phyloP scores from a whole-genome alignment of 1,284 basidiomycete genomes.

The Marasmius oreades region DNA sequence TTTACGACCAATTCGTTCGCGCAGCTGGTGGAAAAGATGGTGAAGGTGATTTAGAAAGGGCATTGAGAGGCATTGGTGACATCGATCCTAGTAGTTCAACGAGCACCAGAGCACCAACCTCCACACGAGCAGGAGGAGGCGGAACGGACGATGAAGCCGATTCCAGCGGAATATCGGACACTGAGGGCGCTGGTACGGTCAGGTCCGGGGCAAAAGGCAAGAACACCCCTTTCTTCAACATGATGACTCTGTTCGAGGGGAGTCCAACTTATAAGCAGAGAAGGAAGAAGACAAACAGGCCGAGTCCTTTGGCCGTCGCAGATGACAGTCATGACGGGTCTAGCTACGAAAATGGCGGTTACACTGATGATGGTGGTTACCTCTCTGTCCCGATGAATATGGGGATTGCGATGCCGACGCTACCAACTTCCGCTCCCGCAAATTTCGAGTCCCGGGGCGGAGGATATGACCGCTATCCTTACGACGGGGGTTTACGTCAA shows the following conservation, averaged over 20 bases:
- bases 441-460: not conserved
- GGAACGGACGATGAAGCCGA: slow-evolving; percentile 10
- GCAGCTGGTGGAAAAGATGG: slow-evolving; percentile 48
- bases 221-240: slow-evolving; percentile 55
- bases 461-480: not conserved
- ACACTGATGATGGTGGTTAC: slow-evolving; percentile 5
- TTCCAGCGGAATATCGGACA: slow-evolving; percentile 22
- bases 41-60: slow-evolving; percentile 55
- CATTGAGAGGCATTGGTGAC: slow-evolving; percentile 29
- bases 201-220: slow-evolving; percentile 23
- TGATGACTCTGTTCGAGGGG: slow-evolving; percentile 78
- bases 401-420: not conserved
- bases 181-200: slow-evolving; percentile 15
- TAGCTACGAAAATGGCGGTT: slow-evolving; percentile 17
- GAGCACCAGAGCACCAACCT: not conserved
- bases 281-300: slow-evolving; percentile 61
- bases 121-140: slow-evolving; percentile 20
- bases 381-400: slow-evolving; percentile 1
- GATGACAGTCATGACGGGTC: slow-evolving; percentile 18
- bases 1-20: slow-evolving; percentile 84
- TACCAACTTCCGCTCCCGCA: not conserved
- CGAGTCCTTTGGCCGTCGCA: slow-evolving; percentile 18
- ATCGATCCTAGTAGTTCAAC: slow-evolving; percentile 12
- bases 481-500: not conserved
- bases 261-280: slow-evolving; percentile 83